A percentile compares a stretch with the other conserved stretches of the same genome.
These are phyloP conservation scores for Chrysanthemum lavandulifolium DNA, from an alignment of 129 eudicot species.

Conservation along the genomic window DNA sequence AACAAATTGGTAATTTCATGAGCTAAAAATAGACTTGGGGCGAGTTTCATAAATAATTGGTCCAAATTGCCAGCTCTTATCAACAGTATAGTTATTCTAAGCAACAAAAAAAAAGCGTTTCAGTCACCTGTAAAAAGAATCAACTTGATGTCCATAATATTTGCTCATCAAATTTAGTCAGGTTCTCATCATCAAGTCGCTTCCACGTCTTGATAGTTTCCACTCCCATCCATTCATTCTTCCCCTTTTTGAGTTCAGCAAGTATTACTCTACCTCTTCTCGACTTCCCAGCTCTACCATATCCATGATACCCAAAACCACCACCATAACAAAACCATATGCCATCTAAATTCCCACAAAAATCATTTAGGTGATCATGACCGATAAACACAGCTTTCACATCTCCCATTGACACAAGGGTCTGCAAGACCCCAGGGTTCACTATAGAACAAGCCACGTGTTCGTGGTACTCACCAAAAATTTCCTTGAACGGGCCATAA, in stretches of 20 bases:
- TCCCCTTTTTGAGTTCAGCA: slow-evolving; percentile 64
- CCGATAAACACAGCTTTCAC: slow-evolving; percentile 90
- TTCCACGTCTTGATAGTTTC: slow-evolving; percentile 83
- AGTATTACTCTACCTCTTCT: slow-evolving; percentile 75
- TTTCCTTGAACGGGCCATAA: slow-evolving; percentile 39
- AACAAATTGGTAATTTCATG: too few species aligned
- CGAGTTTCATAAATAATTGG: too few species aligned
- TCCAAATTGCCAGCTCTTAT: too few species aligned
- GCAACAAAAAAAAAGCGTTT: not conserved
- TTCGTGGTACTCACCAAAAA: slow-evolving; percentile 62
- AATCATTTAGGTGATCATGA: slow-evolving; percentile 95
- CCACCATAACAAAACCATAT: slow-evolving; percentile 99
- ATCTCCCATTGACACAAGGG: slow-evolving; percentile 71
- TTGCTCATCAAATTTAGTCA: slow-evolving; percentile 81
- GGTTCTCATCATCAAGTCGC: slow-evolving; percentile 60
- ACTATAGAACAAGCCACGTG: slow-evolving; percentile 74
- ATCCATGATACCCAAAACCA: slow-evolving; percentile 92
- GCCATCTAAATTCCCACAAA: slow-evolving; percentile 74
- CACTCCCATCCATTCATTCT: slow-evolving; percentile 71
- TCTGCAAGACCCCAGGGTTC: slow-evolving; percentile 71
- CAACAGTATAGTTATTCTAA: too few species aligned
- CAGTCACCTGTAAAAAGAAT: not conserved
- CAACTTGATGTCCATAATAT: slow-evolving; percentile 53
- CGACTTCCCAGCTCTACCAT: slow-evolving; percentile 73
- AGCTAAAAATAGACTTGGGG: too few species aligned